phyloP scores from a whole-genome alignment of 257 asterid genomes.

The Rauvolfia tetraphylla region DNA sequence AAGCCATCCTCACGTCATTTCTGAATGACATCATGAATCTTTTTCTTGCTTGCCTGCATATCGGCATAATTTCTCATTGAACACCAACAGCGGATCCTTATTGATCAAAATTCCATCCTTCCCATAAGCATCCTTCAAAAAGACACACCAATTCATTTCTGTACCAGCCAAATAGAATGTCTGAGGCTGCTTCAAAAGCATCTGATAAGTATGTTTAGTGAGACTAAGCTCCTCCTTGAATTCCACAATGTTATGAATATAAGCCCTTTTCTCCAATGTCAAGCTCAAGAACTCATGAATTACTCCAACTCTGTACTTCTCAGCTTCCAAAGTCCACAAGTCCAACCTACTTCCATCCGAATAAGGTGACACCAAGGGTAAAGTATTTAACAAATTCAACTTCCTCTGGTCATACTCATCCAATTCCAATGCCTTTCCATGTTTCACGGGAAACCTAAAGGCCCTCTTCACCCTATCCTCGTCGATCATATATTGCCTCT shows the following conservation, averaged over 20 bases:
- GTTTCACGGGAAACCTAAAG: constrained; percentile 70
- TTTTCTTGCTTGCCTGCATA: constrained; percentile 58
- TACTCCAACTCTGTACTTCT: constrained; percentile 83
- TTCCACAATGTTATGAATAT: constrained; percentile 89
- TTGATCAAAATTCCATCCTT: constrained; percentile 57
- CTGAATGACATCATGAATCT: constrained; percentile 18
- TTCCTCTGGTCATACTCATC: constrained; percentile 67
- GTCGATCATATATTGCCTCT: constrained; percentile 62
- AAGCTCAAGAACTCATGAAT: constrained; percentile 88
- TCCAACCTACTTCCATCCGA: constrained; percentile 74
- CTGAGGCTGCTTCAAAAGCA: constrained; percentile 76
- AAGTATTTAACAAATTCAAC: constrained; percentile 69
- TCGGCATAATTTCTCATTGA: constrained; percentile 56
- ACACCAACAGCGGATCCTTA: constrained; percentile 76
- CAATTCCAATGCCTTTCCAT: constrained; percentile 62
- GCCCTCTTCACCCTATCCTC: constrained; percentile 81
- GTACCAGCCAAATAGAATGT: constrained; percentile 93
- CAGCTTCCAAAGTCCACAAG: constrained; percentile 88
- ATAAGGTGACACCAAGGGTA: constrained; percentile 91
- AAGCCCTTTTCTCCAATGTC: constrained; percentile 94
- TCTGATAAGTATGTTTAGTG: constrained; percentile 80
- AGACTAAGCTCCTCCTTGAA: constrained; percentile 86
- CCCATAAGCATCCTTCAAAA: constrained; percentile 77
- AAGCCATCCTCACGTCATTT: background rate
- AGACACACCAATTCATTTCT: constrained; percentile 97